Percentiles rank a stretch among this genome's conserved stretches.
Evolutionary conservation across 106 monocot species (phyloP).

Genomic region (Ottelia alismoides): DNA sequence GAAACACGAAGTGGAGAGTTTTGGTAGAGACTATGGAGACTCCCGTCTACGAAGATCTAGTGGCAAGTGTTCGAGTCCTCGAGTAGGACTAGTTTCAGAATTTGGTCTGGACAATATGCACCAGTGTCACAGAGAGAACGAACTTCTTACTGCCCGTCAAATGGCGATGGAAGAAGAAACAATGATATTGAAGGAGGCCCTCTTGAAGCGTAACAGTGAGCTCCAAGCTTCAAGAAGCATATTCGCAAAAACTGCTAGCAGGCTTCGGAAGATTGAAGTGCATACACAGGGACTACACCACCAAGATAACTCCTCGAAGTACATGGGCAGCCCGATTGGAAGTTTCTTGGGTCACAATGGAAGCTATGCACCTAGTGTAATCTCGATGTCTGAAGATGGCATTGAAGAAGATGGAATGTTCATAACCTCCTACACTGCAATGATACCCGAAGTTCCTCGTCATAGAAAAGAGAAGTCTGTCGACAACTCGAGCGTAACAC

Average conservation of each 20-base stretch:
- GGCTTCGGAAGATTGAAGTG: conserved; percentile 5
- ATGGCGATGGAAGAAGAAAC: conserved; percentile 20
- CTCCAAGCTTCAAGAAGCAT: conserved; percentile 17
- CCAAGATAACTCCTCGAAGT: conserved; percentile 1
- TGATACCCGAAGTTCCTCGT: too few species aligned
- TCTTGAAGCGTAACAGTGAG: conserved; percentile 15
- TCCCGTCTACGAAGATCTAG: neutral
- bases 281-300: conserved; percentile 9
- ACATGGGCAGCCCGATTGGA: neutral
- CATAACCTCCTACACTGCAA: too few species aligned
- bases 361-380: too few species aligned
- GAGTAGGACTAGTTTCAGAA: neutral
- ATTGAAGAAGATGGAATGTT: too few species aligned
- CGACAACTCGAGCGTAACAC: too few species aligned
- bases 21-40: conserved; percentile 30
- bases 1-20: conserved; percentile 58
- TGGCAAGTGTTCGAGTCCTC: conserved; percentile 9
- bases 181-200: conserved; percentile 14
- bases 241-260: conserved; percentile 10
- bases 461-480: too few species aligned
- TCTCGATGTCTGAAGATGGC: too few species aligned
- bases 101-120: conserved; percentile 4
- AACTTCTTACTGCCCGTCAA: conserved; percentile 15
- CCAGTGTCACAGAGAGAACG: conserved; percentile 15
- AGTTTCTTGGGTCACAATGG: conserved; percentile 2